phyloP scores from a whole-genome alignment of 257 asterid genomes.

The Hygrophila difformis region DNA sequence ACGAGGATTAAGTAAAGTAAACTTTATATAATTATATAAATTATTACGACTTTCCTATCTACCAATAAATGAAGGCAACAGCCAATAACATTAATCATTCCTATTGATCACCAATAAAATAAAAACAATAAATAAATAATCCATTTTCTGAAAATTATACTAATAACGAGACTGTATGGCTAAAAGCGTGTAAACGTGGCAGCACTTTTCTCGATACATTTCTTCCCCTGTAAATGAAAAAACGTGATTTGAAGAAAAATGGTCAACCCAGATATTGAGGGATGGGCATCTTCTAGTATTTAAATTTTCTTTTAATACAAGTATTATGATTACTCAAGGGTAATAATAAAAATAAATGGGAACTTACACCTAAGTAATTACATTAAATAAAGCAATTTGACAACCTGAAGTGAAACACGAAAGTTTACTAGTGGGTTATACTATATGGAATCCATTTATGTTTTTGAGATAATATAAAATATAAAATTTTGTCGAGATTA shows the following conservation, averaged over 20 bases:
- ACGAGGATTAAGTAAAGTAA: too few species aligned
- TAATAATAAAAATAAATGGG: neutral
- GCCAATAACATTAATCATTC: too few species aligned
- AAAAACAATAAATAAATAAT: too few species aligned
- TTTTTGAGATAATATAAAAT: neutral
- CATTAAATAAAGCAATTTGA: neutral
- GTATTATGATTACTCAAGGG: neutral
- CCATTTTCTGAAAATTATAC: too few species aligned
- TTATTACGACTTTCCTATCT: too few species aligned
- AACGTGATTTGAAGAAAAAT: constrained; percentile 6
- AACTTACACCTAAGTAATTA: neutral
- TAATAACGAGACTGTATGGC: neutral
- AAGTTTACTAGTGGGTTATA: neutral
- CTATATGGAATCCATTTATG: neutral
- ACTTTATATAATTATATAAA: too few species aligned
- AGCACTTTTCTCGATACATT: neutral
- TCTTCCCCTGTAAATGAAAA: neutral
- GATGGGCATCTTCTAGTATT: neutral
- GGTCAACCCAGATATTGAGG: constrained; percentile 5
- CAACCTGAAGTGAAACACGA: constrained; percentile 3
- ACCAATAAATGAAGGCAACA: too few species aligned
- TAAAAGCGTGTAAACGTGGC: constrained; percentile 1
- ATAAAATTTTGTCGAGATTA: neutral
- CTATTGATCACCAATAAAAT: too few species aligned
- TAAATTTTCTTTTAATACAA: neutral